These are phyloP conservation scores for Septoria linicola DNA, from an alignment of 2,329 filamentous ascomycete genomes.

Conservation along the genomic window DNA sequence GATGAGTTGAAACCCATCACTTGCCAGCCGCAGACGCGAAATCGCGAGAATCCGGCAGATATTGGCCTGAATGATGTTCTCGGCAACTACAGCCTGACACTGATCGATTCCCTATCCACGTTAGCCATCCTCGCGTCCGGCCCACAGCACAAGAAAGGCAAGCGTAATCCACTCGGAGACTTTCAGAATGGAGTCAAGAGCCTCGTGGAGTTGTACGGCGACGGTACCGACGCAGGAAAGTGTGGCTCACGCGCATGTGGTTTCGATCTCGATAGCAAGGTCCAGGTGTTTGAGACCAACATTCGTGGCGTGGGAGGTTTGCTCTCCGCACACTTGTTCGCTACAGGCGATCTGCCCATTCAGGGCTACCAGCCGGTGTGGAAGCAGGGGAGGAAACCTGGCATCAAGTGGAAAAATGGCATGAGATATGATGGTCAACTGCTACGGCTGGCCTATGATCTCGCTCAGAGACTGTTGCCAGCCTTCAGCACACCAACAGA, in stretches of 20 bases:
- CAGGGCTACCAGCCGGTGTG: constrained; percentile 64
- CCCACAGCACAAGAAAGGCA: constrained; percentile 47
- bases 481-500: constrained; percentile 91
- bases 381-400: constrained; percentile 38
- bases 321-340: constrained; percentile 90
- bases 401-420: constrained; percentile 50
- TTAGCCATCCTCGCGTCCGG: constrained; percentile 86
- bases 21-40: constrained; percentile 80
- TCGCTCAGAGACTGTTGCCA: constrained; percentile 79
- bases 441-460: constrained; percentile 80
- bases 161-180: constrained; percentile 49
- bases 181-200: constrained; percentile 79
- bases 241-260: constrained; percentile 71
- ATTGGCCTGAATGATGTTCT: constrained; percentile 92
- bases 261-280: constrained; percentile 95
- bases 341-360: constrained; percentile 85
- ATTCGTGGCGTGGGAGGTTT: constrained; percentile 90
- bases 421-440: constrained; percentile 88
- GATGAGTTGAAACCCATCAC: constrained; percentile 89
- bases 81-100: constrained; percentile 92
- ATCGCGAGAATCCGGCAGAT: constrained; percentile 73
- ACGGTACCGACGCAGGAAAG: constrained; percentile 71
- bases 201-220: constrained; percentile 80
- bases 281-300: constrained; percentile 97
- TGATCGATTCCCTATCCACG: constrained; percentile 93